A percentile compares a stretch with the other conserved stretches of the same genome.
Conservation (phyloP, 306 rosid genomes). For the Biancaea sappan region DNA sequence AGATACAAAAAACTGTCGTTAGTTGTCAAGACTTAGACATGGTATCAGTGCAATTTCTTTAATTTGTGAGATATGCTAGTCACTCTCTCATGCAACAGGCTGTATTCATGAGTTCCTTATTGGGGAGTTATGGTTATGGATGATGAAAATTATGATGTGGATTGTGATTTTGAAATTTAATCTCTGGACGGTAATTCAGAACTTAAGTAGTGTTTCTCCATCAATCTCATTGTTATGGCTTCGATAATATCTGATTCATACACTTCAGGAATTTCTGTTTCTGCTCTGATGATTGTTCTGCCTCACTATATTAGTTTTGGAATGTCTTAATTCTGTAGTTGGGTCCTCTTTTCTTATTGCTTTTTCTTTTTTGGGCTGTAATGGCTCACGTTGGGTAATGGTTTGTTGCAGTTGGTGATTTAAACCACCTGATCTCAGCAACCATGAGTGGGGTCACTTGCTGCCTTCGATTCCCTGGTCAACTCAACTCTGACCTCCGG, state of each 20-base stretch:
- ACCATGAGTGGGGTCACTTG: slow-evolving; percentile 73
- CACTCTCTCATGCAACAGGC: neutral
- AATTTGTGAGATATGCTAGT: neutral
- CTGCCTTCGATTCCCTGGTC: slow-evolving; percentile 66
- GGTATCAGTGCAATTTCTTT: neutral
- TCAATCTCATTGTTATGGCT: slow-evolving; percentile 3
- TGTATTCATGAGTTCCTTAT: neutral
- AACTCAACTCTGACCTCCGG: slow-evolving; percentile 62
- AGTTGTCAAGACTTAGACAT: neutral
- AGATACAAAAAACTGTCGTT: neutral
- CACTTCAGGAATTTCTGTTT: neutral
- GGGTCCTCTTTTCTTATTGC: neutral
- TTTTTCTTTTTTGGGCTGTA: neutral
- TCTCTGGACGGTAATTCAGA: neutral
- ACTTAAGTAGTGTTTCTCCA: neutral
- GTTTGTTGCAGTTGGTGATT: slow-evolving; percentile 57
- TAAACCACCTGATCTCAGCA: slow-evolving; percentile 64
- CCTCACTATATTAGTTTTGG: neutral
- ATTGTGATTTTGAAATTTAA: neutral
- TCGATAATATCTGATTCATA: neutral
- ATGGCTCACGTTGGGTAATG: slow-evolving; percentile 12
- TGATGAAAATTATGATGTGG: neutral
- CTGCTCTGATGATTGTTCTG: neutral
- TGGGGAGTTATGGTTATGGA: neutral
- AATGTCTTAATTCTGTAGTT: slow-evolving; percentile 2